Evolutionary conservation across 2,329 filamentous ascomycete species (phyloP).

Genomic region (Epicoccum nigrum): DNA sequence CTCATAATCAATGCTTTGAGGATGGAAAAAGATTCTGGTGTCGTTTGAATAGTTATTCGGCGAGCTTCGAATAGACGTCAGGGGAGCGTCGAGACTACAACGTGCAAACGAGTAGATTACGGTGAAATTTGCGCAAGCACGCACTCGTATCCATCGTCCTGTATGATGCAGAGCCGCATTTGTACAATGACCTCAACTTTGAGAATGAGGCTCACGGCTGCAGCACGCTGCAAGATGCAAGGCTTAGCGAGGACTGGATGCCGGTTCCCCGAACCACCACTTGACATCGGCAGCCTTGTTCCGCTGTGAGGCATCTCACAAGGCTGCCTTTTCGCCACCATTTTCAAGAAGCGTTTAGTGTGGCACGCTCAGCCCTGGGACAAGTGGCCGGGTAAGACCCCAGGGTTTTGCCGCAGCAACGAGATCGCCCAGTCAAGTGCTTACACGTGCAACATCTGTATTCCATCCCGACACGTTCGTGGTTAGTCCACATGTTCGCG

Average conservation of each 20-base stretch:
- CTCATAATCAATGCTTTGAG: too few relatives aligned
- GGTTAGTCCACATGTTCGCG: background rate
- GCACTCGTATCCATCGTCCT: background rate
- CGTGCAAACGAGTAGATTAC: background rate
- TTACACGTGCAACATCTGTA: slow-evolving; percentile 2
- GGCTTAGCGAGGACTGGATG: slow-evolving; percentile 10
- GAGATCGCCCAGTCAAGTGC: slow-evolving; percentile 5
- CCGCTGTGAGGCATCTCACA: slow-evolving; percentile 15
- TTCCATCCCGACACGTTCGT: background rate
- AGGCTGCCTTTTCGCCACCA: slow-evolving; percentile 15
- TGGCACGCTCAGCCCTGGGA: slow-evolving; percentile 7
- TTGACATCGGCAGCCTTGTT: slow-evolving; percentile 1
- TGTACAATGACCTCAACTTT: background rate
- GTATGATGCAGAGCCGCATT: slow-evolving; percentile 5
- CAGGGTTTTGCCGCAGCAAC: slow-evolving; percentile 1
- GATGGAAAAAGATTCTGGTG: too few relatives aligned
- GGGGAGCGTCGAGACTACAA: too few relatives aligned
- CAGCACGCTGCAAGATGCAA: background rate
- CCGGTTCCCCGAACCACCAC: background rate
- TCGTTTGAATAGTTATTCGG: too few relatives aligned
- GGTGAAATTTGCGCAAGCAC: slow-evolving; percentile 5
- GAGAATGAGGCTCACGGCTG: slow-evolving; percentile 15
- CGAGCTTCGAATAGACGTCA: too few relatives aligned
- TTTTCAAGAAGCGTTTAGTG: slow-evolving; percentile 12
- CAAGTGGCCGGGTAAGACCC: slow-evolving; percentile 8